A percentile compares a stretch with the other conserved stretches of the same genome.
Evolutionary conservation across 2,329 filamentous ascomycete species (phyloP).

Genomic region (Claviceps purpurea): DNA sequence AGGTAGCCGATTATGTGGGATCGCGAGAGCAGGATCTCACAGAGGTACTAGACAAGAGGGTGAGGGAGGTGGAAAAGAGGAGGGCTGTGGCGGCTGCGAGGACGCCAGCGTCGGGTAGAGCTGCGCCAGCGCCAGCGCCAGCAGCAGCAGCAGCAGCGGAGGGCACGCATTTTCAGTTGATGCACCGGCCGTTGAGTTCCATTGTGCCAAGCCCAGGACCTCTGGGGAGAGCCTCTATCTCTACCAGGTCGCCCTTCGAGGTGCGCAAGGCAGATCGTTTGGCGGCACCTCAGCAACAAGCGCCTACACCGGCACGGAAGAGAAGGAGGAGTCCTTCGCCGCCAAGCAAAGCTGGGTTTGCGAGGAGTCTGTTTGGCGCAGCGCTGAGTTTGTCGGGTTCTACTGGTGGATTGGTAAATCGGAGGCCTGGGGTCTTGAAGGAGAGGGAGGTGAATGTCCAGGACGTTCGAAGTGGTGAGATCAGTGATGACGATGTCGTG

Average conservation of each 20-base stretch:
- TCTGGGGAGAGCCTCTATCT: slow-evolving; percentile 20
- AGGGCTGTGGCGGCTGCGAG: slow-evolving; percentile 31
- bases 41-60: slow-evolving; percentile 57
- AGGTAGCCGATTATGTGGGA: slow-evolving; percentile 66
- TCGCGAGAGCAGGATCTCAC: slow-evolving; percentile 65
- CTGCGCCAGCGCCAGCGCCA: background rate
- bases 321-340: slow-evolving; percentile 17
- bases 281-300: slow-evolving; percentile 4
- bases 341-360: slow-evolving; percentile 20
- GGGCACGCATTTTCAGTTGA: slow-evolving; percentile 22
- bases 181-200: slow-evolving; percentile 30
- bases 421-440: slow-evolving; percentile 9
- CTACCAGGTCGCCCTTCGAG: slow-evolving; percentile 22
- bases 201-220: slow-evolving; percentile 18
- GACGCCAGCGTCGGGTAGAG: slow-evolving; percentile 10
- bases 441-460: slow-evolving; percentile 10
- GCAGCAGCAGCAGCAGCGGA: slow-evolving; percentile 12
- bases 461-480: background rate
- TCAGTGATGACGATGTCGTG: slow-evolving; percentile 6
- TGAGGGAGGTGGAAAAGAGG: slow-evolving; percentile 39
- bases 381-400: slow-evolving; percentile 17
- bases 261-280: slow-evolving; percentile 12
- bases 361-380: slow-evolving; percentile 22
- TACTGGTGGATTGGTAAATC: slow-evolving; percentile 7
- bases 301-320: slow-evolving; percentile 15